Percentiles rank a stretch among this genome's conserved stretches.
Conservation (phyloP, 2,329 filamentous ascomycete genomes). For the Fusarium nurragi region DNA sequence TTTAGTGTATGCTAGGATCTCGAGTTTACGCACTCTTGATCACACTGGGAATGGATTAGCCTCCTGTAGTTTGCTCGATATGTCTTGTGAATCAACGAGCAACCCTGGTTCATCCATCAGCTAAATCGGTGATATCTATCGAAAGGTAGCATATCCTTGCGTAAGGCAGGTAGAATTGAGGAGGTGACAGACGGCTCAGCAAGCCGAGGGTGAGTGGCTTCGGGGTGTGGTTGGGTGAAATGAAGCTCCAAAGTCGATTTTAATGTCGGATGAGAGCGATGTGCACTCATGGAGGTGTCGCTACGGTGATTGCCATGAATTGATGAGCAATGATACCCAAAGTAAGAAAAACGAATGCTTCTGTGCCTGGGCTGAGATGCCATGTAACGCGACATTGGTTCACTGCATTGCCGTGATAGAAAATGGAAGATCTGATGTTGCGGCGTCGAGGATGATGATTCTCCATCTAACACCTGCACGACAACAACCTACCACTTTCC, state of each 20-base stretch:
- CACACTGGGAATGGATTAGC: constrained; percentile 38
- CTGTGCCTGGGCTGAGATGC: constrained; percentile 31
- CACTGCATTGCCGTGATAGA: not conserved
- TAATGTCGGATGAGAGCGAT: constrained; percentile 2
- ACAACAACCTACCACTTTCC: constrained; percentile 1
- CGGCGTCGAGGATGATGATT: constrained; percentile 17
- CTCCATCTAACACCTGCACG: constrained; percentile 6
- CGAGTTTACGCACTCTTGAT: constrained; percentile 41
- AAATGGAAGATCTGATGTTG: constrained; percentile 23
- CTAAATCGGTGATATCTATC: constrained; percentile 33
- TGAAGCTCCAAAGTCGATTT: not conserved
- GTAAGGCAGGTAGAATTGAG: constrained; percentile 14
- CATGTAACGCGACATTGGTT: constrained; percentile 21
- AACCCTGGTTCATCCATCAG: constrained; percentile 21
- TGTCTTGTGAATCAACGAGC: constrained; percentile 19
- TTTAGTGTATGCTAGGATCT: constrained; percentile 35
- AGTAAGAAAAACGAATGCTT: constrained; percentile 14
- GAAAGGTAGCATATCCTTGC: constrained; percentile 25
- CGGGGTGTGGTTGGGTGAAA: constrained; percentile 31
- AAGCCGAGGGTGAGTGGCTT: constrained; percentile 31
- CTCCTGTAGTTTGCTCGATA: constrained; percentile 26
- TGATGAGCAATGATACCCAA: constrained; percentile 2
- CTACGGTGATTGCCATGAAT: constrained; percentile 8
- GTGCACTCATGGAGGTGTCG: constrained; percentile 9
- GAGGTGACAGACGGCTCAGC: constrained; percentile 24